These are phyloP conservation scores for Nannochloropsis granulata DNA, from an alignment of 108 stramenopile species.

Conservation along the genomic window DNA sequence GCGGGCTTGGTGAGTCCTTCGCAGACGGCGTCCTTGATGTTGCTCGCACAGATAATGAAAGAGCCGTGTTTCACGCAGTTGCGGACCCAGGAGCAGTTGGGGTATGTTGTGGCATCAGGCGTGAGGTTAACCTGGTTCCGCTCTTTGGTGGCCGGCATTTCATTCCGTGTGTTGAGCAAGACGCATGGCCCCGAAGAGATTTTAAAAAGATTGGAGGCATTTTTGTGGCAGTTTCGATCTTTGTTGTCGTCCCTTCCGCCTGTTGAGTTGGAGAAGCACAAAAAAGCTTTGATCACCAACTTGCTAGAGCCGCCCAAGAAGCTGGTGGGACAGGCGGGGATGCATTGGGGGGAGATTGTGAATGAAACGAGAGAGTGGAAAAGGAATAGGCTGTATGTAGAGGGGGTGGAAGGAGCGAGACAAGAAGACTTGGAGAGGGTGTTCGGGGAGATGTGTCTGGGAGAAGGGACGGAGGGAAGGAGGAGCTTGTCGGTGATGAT, in stretches of 20 bases:
- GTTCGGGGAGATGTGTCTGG: not conserved
- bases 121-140: not conserved
- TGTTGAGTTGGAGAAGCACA: constrained; percentile 12
- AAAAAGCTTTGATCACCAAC: not conserved
- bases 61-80: constrained; percentile 70
- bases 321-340: not conserved
- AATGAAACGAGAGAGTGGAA: not conserved
- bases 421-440: not conserved
- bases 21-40: constrained; percentile 31
- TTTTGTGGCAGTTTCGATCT: not conserved
- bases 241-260: not conserved
- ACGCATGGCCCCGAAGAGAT: constrained; percentile 11
- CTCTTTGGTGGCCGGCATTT: constrained; percentile 2
- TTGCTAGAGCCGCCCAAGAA: constrained; percentile 14
- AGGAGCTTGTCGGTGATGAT: not conserved
- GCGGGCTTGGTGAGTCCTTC: not conserved
- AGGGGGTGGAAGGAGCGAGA: not conserved
- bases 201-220: constrained; percentile 2
- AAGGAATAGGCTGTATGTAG: not conserved
- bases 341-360: not conserved
- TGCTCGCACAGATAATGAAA: constrained; percentile 51
- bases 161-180: constrained; percentile 14
- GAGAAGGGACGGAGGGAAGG: not conserved
- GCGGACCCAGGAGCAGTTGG: constrained; percentile 70
- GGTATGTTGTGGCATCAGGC: constrained; percentile 51